phyloP scores from a whole-genome alignment of 768 basidiomycete genomes.

The Suillus alpinus region DNA sequence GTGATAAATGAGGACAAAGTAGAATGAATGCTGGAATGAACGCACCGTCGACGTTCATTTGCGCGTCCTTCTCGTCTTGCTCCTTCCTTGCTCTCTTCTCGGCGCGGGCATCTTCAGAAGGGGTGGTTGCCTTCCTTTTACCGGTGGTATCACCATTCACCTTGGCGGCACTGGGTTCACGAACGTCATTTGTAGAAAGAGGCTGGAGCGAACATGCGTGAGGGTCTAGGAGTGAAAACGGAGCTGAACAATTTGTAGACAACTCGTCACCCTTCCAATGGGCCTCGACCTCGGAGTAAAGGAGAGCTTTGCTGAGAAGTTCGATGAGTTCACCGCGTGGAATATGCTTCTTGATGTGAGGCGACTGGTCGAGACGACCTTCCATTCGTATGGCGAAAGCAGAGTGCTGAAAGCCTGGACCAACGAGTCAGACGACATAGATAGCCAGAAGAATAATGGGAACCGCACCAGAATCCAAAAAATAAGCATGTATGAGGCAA shows the following conservation, averaged over 20 bases:
- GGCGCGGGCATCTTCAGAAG: constrained; percentile 46
- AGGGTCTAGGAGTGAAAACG: constrained; percentile 72
- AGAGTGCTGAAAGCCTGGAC: constrained; percentile 72
- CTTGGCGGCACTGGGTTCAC: constrained; percentile 9
- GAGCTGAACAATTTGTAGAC: constrained; percentile 61
- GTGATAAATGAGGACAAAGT: constrained; percentile 1
- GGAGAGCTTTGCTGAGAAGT: constrained; percentile 73
- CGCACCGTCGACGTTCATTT: constrained; percentile 43
- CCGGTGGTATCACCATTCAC: constrained; percentile 19
- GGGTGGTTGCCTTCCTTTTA: constrained; percentile 53
- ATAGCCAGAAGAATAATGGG: background rate
- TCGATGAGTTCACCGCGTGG: constrained; percentile 81
- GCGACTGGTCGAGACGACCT: constrained; percentile 65
- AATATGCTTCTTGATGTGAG: constrained; percentile 68
- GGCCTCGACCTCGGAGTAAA: constrained; percentile 80
- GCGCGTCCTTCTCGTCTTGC: constrained; percentile 33
- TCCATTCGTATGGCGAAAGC: constrained; percentile 81
- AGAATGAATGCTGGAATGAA: constrained; percentile 24
- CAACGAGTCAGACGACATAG: constrained; percentile 10
- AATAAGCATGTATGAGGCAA: constrained; percentile 80
- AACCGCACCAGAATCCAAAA: constrained; percentile 72
- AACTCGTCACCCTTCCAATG: constrained; percentile 71
- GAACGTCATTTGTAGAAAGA: constrained; percentile 15
- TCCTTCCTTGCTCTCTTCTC: constrained; percentile 66
- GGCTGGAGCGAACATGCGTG: constrained; percentile 67